Evolutionary conservation across 768 basidiomycete species (phyloP).

Genomic region (Albatrellus ellisii): DNA sequence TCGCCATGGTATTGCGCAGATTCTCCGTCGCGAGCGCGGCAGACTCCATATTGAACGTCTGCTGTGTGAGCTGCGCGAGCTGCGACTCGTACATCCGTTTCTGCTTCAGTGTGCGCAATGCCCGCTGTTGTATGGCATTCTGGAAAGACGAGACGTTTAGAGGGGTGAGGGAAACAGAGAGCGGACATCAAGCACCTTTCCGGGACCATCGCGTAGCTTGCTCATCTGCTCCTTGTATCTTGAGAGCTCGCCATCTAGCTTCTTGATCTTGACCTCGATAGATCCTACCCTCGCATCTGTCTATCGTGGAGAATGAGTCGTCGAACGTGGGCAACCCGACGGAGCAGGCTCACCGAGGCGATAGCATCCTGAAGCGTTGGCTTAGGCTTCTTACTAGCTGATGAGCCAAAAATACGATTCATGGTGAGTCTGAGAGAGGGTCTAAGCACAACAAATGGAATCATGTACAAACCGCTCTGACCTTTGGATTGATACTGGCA

Average conservation of each 20-base stretch:
- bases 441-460: too few relatives aligned
- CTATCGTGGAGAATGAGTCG: constrained; percentile 26
- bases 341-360: constrained; percentile 40
- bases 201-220: constrained; percentile 86
- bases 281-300: constrained; percentile 79
- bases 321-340: constrained; percentile 1
- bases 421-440: too few relatives aligned
- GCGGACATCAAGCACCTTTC: constrained; percentile 51
- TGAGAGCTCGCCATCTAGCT: constrained; percentile 85
- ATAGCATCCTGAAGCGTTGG: constrained; percentile 90
- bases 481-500: too few relatives aligned
- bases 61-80: constrained; percentile 81
- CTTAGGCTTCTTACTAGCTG: constrained; percentile 70
- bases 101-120: constrained; percentile 84
- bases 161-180: not conserved
- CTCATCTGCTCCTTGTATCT: constrained; percentile 95
- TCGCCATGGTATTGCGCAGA: constrained; percentile 96
- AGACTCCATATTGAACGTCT: constrained; percentile 98
- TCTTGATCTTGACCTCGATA: constrained; percentile 94
- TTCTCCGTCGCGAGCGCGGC: constrained; percentile 95
- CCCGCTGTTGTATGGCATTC: constrained; percentile 91
- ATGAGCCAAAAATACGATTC: constrained; percentile 79
- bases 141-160: constrained; percentile 21
- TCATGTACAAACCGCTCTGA: too few relatives aligned
- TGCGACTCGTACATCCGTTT: constrained; percentile 94